These are phyloP conservation scores for Ophiosphaerella korrae DNA, from an alignment of 2,329 filamentous ascomycete genomes.

Conservation along the genomic window DNA sequence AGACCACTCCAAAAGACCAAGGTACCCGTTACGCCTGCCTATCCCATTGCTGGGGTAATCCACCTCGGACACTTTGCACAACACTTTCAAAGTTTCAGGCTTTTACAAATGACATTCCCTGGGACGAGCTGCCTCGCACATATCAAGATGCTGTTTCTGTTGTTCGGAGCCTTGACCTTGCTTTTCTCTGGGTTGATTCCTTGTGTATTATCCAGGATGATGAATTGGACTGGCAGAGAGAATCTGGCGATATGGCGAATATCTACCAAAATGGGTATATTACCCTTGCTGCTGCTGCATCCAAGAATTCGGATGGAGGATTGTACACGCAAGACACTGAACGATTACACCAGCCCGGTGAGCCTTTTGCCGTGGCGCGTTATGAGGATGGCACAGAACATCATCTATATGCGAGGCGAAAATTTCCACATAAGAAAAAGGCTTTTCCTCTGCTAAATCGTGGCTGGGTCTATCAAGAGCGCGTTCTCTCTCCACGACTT, in stretches of 20 bases:
- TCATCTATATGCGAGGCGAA: neutral
- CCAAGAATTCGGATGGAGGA: neutral
- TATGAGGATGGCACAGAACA: neutral
- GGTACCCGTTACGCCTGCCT: neutral
- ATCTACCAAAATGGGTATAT: neutral
- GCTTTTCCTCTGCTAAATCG: constrained; percentile 4
- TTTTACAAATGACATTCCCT: neutral
- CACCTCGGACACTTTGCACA: neutral
- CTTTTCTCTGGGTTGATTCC: neutral
- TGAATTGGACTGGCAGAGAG: neutral
- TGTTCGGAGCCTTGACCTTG: neutral
- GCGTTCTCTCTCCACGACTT: constrained; percentile 15
- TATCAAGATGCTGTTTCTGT: neutral
- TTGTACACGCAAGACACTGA: neutral
- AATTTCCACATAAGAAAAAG: neutral
- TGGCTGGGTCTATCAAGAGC: constrained; percentile 20
- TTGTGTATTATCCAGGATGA: neutral
- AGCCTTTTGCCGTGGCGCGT: neutral
- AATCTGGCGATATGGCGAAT: neutral
- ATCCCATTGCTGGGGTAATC: neutral
- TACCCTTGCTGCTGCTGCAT: neutral
- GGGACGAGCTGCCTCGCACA: neutral
- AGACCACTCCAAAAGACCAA: neutral
- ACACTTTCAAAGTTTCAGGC: neutral
- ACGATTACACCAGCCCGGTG: neutral